phyloP scores from a whole-genome alignment of 1,284 basidiomycete genomes.

The Mycosarcoma mackinlayi region DNA sequence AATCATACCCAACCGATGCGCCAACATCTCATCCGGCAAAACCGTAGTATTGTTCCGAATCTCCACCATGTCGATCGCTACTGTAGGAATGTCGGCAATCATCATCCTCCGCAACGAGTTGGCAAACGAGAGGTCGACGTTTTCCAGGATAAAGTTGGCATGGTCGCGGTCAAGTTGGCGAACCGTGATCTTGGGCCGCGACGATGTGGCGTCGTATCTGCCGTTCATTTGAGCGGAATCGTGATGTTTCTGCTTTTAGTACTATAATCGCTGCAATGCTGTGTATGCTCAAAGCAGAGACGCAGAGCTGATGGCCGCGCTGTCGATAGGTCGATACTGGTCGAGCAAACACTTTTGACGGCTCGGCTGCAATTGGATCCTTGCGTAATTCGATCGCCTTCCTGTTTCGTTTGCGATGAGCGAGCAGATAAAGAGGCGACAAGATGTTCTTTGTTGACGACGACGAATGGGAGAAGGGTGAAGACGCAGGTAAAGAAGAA shows the following conservation, averaged over 20 bases:
- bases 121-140: conserved; percentile 65
- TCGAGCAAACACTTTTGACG: too few relatives aligned
- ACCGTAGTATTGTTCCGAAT: conserved; percentile 92
- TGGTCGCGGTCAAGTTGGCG: conserved; percentile 57
- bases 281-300: too few relatives aligned
- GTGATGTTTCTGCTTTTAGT: neutral
- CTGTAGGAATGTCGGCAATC: conserved; percentile 67
- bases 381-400: too few relatives aligned
- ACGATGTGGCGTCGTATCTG: conserved; percentile 34
- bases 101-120: conserved; percentile 65
- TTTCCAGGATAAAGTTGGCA: conserved; percentile 64
- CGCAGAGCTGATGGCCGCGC: too few relatives aligned
- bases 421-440: too few relatives aligned
- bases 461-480: neutral
- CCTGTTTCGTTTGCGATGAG: too few relatives aligned
- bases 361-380: too few relatives aligned
- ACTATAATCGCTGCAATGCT: too few relatives aligned
- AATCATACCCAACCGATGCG: conserved; percentile 93
- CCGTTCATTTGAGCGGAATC: conserved; percentile 32
- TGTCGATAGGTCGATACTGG: too few relatives aligned
- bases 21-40: conserved; percentile 95
- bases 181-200: conserved; percentile 54
- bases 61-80: conserved; percentile 95
- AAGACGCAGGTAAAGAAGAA: neutral
- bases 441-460: too few relatives aligned